Percentiles rank a stretch among this genome's conserved stretches.
phyloP scores from a whole-genome alignment of 192 early-diverging fungal species.

The Phycomyces nitens region DNA sequence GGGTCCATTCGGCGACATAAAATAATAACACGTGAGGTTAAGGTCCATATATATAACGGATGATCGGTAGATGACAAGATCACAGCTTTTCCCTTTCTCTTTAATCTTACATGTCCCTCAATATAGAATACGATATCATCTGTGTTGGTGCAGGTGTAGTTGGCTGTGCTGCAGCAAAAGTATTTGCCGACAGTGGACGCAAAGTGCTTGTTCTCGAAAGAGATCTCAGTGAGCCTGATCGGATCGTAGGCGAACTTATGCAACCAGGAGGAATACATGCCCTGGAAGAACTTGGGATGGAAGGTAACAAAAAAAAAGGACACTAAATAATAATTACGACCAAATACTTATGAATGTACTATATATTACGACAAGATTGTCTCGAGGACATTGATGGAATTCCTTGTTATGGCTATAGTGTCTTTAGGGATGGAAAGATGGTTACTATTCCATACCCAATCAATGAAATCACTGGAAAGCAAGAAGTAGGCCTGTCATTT shows the following conservation, averaged over 20 bases:
- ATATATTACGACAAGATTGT: too few relatives aligned
- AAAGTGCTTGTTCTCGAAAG: conserved; percentile 75
- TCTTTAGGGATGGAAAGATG: conserved; percentile 48
- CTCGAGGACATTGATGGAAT: conserved; percentile 85
- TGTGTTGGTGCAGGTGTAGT: conserved; percentile 91
- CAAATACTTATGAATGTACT: too few relatives aligned
- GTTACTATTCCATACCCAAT: conserved; percentile 74
- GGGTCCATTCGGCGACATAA: too few relatives aligned
- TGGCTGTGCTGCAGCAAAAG: conserved; percentile 76
- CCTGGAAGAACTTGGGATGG: conserved; percentile 72
- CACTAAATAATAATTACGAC: not conserved
- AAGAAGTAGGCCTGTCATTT: conserved; percentile 71
- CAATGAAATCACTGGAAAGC: conserved; percentile 42
- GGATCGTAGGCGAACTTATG: conserved; percentile 95
- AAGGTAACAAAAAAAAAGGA: conserved; percentile 30
- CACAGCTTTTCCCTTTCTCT: not conserved
- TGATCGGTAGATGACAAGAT: too few relatives aligned
- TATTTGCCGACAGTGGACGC: conserved; percentile 70
- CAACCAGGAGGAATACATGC: conserved; percentile 91
- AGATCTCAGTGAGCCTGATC: conserved; percentile 89
- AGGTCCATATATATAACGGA: too few relatives aligned
- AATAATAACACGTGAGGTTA: too few relatives aligned
- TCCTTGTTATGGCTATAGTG: conserved; percentile 79
- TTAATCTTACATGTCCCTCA: not conserved
- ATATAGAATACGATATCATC: conserved; percentile 65